phyloP scores from a whole-genome alignment of 768 basidiomycete species.

The Lactarius tabidus region DNA sequence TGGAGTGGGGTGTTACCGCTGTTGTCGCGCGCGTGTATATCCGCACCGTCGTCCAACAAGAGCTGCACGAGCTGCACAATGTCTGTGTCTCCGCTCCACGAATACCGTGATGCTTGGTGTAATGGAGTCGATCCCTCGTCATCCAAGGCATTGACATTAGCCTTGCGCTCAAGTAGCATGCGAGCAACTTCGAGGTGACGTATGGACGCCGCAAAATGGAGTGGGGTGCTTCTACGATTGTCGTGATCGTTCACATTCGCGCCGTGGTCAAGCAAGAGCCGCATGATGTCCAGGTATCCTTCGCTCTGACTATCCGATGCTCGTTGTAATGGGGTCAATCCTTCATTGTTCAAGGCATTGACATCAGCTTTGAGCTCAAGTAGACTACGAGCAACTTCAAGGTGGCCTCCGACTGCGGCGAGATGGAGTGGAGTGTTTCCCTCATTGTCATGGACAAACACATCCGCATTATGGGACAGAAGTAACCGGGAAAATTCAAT shows the following conservation, averaged over 20 bases:
- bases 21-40: too few species aligned
- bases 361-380: background rate
- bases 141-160: too few species aligned
- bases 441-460: background rate
- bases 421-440: background rate
- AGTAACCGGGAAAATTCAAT: background rate
- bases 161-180: too few species aligned
- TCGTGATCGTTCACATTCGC: too few species aligned
- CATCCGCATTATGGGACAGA: background rate
- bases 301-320: background rate
- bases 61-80: too few species aligned
- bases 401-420: too few species aligned
- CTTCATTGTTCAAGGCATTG: background rate
- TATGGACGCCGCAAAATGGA: background rate
- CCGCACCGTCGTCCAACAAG: too few species aligned
- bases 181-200: too few species aligned
- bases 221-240: background rate
- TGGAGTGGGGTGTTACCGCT: too few species aligned
- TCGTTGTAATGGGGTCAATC: background rate
- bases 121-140: too few species aligned
- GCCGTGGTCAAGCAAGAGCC: background rate
- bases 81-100: too few species aligned
- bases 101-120: too few species aligned
- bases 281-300: background rate
- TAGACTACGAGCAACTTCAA: background rate